phyloP scores from a whole-genome alignment of 495 filamentous ascomycete genomes.

The Xylaria cubensis region DNA sequence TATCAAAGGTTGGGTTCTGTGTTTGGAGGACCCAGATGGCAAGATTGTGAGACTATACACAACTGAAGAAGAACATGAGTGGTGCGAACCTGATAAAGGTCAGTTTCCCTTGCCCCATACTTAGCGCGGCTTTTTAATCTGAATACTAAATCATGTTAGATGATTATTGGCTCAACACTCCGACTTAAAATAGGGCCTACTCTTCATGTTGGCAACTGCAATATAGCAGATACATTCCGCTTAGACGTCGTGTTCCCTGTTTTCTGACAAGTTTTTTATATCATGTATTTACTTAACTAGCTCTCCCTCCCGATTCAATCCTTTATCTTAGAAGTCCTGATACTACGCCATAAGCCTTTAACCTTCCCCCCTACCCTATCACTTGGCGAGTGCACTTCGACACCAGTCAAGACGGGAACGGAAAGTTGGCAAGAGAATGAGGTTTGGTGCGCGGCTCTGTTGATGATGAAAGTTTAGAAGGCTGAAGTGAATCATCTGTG shows the following conservation, averaged over 20 bases:
- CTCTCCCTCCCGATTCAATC: not conserved
- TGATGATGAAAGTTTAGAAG: not conserved
- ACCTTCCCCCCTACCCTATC: not conserved
- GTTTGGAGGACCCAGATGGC: not conserved
- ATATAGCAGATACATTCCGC: not conserved
- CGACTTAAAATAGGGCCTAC: not conserved
- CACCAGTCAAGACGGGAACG: not conserved
- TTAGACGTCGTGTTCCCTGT: not conserved
- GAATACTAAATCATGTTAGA: not conserved
- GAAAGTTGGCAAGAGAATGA: not conserved
- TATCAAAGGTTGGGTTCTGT: not conserved
- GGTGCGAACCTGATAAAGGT: not conserved
- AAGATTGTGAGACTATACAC: not conserved
- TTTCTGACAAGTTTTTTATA: not conserved
- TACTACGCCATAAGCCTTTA: not conserved
- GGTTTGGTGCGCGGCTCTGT: not conserved
- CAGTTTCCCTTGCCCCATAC: not conserved
- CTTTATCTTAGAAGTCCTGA: not conserved
- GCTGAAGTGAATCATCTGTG: constrained; percentile 14
- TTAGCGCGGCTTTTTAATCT: too few relatives aligned
- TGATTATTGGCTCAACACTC: not conserved
- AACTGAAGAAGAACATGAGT: not conserved
- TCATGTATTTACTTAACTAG: not conserved
- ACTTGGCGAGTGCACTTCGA: not conserved
- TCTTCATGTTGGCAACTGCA: not conserved